These are phyloP conservation scores for Trametes cinnabarina DNA, from an alignment of 768 basidiomycete genomes.

Conservation along the genomic window DNA sequence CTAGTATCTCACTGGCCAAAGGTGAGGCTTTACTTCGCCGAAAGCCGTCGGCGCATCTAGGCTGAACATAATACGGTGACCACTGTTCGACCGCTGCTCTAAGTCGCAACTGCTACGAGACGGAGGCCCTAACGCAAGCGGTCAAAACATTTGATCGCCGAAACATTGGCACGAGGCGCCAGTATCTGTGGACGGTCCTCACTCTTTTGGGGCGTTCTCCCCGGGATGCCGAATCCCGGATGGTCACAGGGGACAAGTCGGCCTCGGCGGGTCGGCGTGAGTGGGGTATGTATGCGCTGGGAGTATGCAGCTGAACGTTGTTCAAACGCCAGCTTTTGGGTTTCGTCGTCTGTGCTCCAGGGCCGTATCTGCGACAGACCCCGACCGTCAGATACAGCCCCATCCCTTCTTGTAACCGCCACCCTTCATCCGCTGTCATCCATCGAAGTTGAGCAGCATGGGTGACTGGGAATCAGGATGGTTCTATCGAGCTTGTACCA, in stretches of 20 bases:
- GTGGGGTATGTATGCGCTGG: no score
- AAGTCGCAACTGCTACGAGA: not conserved
- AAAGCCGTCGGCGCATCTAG: not conserved
- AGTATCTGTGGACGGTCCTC: not conserved
- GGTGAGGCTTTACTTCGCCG: slow-evolving; percentile 9
- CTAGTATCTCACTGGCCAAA: not conserved
- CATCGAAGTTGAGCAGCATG: not conserved
- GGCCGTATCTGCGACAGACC: not conserved
- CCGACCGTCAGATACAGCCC: not conserved
- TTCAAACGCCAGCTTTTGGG: not conserved
- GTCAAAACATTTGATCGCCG: slow-evolving; percentile 19
- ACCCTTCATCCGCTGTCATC: not conserved
- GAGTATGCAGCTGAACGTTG: not conserved
- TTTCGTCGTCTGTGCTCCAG: not conserved
- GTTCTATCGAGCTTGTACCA: not conserved
- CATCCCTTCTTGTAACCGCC: slow-evolving; percentile 10
- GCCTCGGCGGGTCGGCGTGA: slow-evolving; percentile 6
- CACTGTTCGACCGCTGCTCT: not conserved
- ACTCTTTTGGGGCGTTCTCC: not conserved
- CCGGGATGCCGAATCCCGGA: slow-evolving; percentile 1
- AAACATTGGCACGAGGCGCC: slow-evolving; percentile 9
- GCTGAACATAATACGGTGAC: not conserved
- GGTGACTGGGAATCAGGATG: not conserved
- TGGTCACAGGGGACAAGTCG: slow-evolving; percentile 2
- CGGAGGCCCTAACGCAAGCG: slow-evolving; percentile 1